These are phyloP conservation scores for Lactifluus pinguis DNA, from an alignment of 768 basidiomycete species.

Conservation along the genomic window DNA sequence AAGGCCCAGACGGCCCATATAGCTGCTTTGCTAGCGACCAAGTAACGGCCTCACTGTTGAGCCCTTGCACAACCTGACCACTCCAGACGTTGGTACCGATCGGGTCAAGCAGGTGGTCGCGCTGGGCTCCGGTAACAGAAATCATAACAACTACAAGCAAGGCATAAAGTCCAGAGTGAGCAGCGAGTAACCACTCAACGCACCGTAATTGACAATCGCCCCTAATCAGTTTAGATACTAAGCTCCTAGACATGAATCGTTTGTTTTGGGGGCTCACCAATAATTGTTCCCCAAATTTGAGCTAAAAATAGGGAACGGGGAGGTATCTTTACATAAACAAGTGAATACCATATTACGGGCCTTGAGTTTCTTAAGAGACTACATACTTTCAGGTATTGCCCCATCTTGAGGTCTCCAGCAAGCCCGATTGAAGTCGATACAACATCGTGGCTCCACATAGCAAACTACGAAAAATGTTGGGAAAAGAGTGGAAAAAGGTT, in stretches of 20 bases:
- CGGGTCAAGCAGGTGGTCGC: conserved; percentile 42
- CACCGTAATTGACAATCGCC: conserved; percentile 31
- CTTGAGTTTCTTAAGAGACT: not conserved
- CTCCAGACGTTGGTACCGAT: conserved; percentile 52
- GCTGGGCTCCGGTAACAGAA: conserved; percentile 43
- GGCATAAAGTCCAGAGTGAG: conserved; percentile 21
- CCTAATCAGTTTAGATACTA: conserved; percentile 7
- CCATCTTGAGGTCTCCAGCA: conserved; percentile 50
- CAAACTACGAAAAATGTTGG: conserved; percentile 34
- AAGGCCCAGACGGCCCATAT: conserved; percentile 45
- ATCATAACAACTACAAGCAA: conserved; percentile 43
- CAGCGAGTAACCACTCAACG: not conserved
- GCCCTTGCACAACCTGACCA: conserved; percentile 31
- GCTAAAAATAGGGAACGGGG: conserved; percentile 57
- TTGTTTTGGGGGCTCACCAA: conserved; percentile 28
- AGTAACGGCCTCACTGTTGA: conserved; percentile 52
- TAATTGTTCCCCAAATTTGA: conserved; percentile 57
- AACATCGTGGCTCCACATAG: conserved; percentile 61
- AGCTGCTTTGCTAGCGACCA: conserved; percentile 56
- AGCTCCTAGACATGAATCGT: not conserved
- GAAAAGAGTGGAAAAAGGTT: not conserved
- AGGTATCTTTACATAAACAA: conserved; percentile 41
- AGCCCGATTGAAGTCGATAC: conserved; percentile 44
- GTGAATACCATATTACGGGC: not conserved
- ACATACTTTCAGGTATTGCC: conserved; percentile 32